These are phyloP conservation scores for Boletus pseudopeckii DNA, from an alignment of 768 basidiomycete genomes.

Conservation along the genomic window DNA sequence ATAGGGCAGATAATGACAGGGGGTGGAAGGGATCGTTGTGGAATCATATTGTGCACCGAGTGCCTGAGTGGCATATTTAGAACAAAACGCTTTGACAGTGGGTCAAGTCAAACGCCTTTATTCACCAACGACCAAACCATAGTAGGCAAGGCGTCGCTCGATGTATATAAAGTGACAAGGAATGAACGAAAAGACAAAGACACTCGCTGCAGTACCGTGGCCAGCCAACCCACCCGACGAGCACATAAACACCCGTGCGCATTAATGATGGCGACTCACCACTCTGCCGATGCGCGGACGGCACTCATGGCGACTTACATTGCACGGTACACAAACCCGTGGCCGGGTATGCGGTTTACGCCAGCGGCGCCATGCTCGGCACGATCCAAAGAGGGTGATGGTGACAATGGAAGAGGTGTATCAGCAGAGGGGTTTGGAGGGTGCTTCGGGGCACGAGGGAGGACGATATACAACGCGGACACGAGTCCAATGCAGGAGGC, in stretches of 20 bases:
- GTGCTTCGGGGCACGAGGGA: conserved; percentile 16
- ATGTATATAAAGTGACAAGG: conserved; percentile 24
- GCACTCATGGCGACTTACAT: conserved; percentile 31
- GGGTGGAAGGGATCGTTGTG: neutral
- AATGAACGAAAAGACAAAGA: neutral
- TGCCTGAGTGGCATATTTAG: neutral
- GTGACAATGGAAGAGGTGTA: neutral
- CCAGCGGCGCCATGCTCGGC: neutral
- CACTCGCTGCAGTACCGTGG: neutral
- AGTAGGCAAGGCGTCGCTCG: conserved; percentile 13
- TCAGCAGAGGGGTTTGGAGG: neutral
- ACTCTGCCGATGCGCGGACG: conserved; percentile 35
- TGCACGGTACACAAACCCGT: conserved; percentile 21
- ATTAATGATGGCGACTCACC: conserved; percentile 14
- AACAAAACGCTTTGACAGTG: conserved; percentile 11
- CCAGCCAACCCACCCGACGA: neutral
- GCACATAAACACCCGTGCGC: neutral
- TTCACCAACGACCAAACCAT: conserved; percentile 6
- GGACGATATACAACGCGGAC: conserved; percentile 30
- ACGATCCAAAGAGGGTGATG: neutral
- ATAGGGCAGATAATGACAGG: neutral
- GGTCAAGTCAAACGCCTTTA: conserved; percentile 12
- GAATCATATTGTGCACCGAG: neutral
- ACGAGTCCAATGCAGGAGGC: neutral
- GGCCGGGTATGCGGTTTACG: conserved; percentile 7